These are phyloP conservation scores for Boletus eberwhitei DNA, from an alignment of 768 basidiomycete species.

Conservation along the genomic window DNA sequence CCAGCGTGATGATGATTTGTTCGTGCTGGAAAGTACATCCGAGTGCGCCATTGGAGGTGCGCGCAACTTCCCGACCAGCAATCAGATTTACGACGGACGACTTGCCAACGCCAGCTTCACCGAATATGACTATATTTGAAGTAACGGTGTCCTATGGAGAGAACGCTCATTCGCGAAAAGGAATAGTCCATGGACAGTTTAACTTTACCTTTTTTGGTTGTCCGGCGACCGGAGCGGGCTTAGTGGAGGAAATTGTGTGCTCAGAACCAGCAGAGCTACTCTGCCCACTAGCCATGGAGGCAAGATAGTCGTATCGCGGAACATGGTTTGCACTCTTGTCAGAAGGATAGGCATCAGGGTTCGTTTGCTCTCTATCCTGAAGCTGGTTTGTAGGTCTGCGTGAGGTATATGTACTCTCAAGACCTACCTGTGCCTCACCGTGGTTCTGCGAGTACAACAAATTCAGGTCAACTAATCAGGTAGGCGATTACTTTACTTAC, in stretches of 20 bases:
- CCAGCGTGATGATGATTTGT: neutral
- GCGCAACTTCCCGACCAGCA: neutral
- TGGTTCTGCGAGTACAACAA: neutral
- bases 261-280: neutral
- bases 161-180: neutral
- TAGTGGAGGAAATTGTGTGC: neutral
- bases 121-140: slow-evolving; percentile 1
- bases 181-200: too few species aligned
- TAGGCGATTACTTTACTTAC: too few species aligned
- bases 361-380: neutral
- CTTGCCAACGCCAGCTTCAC: slow-evolving; percentile 4
- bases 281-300: neutral
- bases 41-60: neutral
- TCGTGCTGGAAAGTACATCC: slow-evolving; percentile 4
- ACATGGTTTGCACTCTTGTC: neutral
- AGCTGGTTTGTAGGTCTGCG: neutral
- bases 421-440: neutral
- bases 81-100: slow-evolving; percentile 5
- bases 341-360: neutral
- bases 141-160: neutral
- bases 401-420: neutral
- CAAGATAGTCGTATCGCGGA: neutral
- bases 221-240: too few species aligned
- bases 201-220: neutral
- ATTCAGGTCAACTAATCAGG: too few species aligned